Evolutionary conservation across 2,329 filamentous ascomycete species (phyloP).

Genomic region (Nakataea oryzae): DNA sequence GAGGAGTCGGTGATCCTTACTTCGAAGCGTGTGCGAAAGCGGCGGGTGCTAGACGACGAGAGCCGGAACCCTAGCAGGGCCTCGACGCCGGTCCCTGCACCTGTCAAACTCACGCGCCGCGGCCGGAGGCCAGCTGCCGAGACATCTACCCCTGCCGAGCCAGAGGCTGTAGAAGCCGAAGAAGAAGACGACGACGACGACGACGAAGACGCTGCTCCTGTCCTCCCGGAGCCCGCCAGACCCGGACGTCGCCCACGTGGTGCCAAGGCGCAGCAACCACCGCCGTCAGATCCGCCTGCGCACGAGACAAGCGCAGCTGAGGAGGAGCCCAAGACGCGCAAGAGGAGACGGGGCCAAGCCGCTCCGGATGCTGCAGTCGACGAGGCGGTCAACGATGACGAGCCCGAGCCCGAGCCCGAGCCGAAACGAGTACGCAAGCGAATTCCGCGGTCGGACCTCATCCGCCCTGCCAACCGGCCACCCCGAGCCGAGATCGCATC

Average conservation of each 20-base stretch:
- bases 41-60: slow-evolving; percentile 40
- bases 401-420: neutral
- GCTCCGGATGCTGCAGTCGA: neutral
- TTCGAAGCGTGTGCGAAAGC: slow-evolving; percentile 43
- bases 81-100: slow-evolving; percentile 33
- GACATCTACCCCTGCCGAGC: neutral
- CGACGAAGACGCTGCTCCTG: neutral
- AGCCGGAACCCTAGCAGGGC: slow-evolving; percentile 39
- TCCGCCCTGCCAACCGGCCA: slow-evolving; percentile 3
- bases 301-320: neutral
- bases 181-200: no score
- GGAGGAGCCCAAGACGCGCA: neutral
- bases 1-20: slow-evolving; percentile 30
- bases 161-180: neutral
- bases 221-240: neutral
- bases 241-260: neutral
- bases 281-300: neutral
- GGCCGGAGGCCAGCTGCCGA: slow-evolving; percentile 3
- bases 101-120: slow-evolving; percentile 12
- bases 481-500: slow-evolving; percentile 23
- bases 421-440: slow-evolving; percentile 1
- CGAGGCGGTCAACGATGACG: neutral
- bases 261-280: neutral
- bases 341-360: neutral
- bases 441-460: neutral